Percentiles rank a stretch among this genome's conserved stretches.
phyloP scores from a whole-genome alignment of 1,139 yeast species.

The Debaryomyces psychrophilus region DNA sequence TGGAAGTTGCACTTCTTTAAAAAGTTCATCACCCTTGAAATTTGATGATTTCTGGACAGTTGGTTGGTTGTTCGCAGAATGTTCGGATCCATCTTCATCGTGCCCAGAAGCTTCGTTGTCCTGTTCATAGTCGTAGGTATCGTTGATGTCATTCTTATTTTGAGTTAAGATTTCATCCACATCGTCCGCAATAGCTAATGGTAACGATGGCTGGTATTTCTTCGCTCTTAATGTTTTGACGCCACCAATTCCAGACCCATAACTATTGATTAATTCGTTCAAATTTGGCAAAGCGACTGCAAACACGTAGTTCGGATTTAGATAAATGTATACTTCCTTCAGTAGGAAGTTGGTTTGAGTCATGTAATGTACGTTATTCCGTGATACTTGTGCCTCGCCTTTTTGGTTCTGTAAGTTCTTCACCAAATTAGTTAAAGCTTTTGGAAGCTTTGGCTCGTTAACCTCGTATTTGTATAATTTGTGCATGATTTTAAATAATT shows the following conservation, averaged over 20 bases:
- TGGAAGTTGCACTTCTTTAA: slow-evolving; percentile 55
- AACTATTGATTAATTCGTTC: slow-evolving; percentile 59
- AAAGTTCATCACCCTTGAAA: slow-evolving; percentile 52
- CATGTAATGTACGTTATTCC: slow-evolving; percentile 43
- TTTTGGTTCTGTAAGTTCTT: slow-evolving; percentile 39
- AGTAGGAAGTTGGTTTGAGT: slow-evolving; percentile 44
- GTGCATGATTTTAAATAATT: slow-evolving; percentile 63
- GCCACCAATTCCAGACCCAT: slow-evolving; percentile 66
- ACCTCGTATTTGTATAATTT: slow-evolving; percentile 85
- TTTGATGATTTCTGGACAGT: slow-evolving; percentile 13
- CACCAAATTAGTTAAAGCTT: slow-evolving; percentile 42
- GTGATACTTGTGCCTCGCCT: slow-evolving; percentile 42
- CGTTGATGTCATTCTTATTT: slow-evolving; percentile 36
- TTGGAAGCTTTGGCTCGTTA: slow-evolving; percentile 66
- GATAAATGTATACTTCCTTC: slow-evolving; percentile 47
- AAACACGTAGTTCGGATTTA: slow-evolving; percentile 53
- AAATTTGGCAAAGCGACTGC: slow-evolving; percentile 61
- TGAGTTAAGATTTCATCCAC: slow-evolving; percentile 56
- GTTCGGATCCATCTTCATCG: slow-evolving; percentile 17
- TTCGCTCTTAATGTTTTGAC: slow-evolving; percentile 47
- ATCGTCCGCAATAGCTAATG: slow-evolving; percentile 60
- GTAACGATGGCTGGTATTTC: slow-evolving; percentile 64
- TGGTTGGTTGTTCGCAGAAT: neutral
- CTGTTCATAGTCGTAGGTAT: slow-evolving; percentile 41
- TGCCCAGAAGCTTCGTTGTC: slow-evolving; percentile 20